phyloP scores from a whole-genome alignment of 2,329 filamentous ascomycete species.

The Thielaviopsis punctulata region DNA sequence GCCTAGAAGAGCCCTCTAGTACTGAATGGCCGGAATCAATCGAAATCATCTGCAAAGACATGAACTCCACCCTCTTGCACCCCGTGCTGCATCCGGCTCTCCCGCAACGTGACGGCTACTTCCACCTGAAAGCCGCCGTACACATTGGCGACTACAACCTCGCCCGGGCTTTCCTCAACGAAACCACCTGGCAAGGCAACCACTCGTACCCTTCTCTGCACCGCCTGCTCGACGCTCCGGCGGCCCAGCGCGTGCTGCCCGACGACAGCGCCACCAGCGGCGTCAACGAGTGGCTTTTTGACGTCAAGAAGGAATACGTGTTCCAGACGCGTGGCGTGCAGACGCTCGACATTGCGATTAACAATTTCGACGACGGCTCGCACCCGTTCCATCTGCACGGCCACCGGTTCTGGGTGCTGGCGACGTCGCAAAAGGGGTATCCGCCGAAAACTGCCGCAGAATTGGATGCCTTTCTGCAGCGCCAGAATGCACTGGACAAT shows the following conservation, averaged over 20 bases:
- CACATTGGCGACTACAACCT: constrained; percentile 37
- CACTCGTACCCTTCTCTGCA: constrained; percentile 21
- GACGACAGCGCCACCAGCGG: constrained; percentile 12
- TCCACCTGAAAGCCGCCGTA: constrained; percentile 34
- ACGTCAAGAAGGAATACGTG: constrained; percentile 23
- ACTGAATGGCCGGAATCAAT: constrained; percentile 32
- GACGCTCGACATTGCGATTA: constrained; percentile 21
- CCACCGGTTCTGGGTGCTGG: constrained; percentile 30
- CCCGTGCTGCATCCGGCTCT: constrained; percentile 21
- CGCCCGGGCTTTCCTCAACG: constrained; percentile 37
- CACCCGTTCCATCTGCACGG: constrained; percentile 36
- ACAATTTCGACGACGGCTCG: constrained; percentile 20
- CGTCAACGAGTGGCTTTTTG: constrained; percentile 19
- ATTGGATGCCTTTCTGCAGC: constrained; percentile 16
- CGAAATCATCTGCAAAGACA: constrained; percentile 32
- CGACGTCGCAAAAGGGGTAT: constrained; percentile 20
- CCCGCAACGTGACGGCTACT: constrained; percentile 23
- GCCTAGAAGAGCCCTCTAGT: constrained; percentile 19
- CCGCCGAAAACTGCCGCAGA: constrained; percentile 17
- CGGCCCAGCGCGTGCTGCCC: constrained; percentile 4
- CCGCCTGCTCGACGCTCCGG: constrained; percentile 18
- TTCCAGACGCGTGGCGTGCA: constrained; percentile 33
- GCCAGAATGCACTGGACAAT: constrained; percentile 17
- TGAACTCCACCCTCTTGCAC: constrained; percentile 31
- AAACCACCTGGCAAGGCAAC: constrained; percentile 29